Evolutionary conservation across 306 rosid genomes (phyloP).

Genomic region (Senna tora): DNA sequence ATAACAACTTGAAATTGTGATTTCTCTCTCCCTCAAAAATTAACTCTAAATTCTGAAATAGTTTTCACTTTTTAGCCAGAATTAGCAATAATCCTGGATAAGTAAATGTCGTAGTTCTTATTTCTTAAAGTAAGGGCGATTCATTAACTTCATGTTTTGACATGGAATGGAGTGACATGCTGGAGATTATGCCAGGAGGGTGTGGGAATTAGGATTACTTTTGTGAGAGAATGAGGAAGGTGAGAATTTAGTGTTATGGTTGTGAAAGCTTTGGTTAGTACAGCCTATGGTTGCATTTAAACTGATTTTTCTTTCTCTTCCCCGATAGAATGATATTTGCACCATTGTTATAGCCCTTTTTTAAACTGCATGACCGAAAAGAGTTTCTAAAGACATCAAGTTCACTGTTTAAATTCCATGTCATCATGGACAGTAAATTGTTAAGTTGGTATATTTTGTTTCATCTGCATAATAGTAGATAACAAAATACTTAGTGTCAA

Average conservation of each 20-base stretch:
- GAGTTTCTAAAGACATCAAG: neutral
- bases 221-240: neutral
- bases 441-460: neutral
- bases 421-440: neutral
- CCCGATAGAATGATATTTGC: neutral
- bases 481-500: neutral
- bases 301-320: neutral
- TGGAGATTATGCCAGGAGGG: neutral
- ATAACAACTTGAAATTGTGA: neutral
- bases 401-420: neutral
- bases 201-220: neutral
- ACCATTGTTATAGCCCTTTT: neutral
- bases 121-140: neutral
- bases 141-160: neutral
- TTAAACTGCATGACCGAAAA: neutral
- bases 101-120: neutral
- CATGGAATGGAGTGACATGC: neutral
- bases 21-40: neutral
- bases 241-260: conserved; percentile 1
- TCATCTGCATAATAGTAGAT: neutral
- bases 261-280: conserved; percentile 3
- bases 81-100: neutral
- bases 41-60: neutral
- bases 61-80: neutral
- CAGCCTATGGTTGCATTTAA: no score